Evolutionary conservation across 768 basidiomycete genomes (phyloP).

Genomic region (Suillus paluster): DNA sequence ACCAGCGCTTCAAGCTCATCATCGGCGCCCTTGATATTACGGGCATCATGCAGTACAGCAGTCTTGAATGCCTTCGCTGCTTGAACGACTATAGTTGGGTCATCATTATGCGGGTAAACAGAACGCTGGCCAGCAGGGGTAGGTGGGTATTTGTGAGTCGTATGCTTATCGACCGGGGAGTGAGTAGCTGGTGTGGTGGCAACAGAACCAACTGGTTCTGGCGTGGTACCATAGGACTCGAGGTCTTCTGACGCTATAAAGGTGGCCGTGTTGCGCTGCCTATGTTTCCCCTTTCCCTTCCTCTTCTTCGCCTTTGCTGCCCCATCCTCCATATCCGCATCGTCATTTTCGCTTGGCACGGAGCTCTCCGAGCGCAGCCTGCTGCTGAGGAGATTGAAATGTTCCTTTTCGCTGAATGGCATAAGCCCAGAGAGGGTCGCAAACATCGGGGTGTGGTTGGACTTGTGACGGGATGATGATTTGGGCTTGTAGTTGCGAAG

Average conservation of each 20-base stretch:
- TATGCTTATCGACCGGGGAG: slow-evolving; percentile 9
- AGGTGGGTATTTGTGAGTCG: slow-evolving; percentile 47
- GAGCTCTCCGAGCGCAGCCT: slow-evolving; percentile 33
- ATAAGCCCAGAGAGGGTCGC: slow-evolving; percentile 31
- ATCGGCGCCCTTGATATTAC: slow-evolving; percentile 62
- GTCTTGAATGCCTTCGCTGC: slow-evolving; percentile 70
- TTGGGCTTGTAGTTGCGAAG: slow-evolving; percentile 69
- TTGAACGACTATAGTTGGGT: slow-evolving; percentile 46
- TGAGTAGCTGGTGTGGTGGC: slow-evolving; percentile 5
- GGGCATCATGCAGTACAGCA: slow-evolving; percentile 77
- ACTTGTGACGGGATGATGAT: slow-evolving; percentile 19
- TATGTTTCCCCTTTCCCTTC: slow-evolving; percentile 37
- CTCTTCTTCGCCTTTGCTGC: slow-evolving; percentile 20
- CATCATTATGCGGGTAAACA: slow-evolving; percentile 34
- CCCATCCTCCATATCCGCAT: slow-evolving; percentile 33
- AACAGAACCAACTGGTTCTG: not conserved
- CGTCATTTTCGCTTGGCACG: slow-evolving; percentile 31
- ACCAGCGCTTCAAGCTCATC: slow-evolving; percentile 46
- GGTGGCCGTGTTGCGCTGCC: slow-evolving; percentile 9
- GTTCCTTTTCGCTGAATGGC: slow-evolving; percentile 52
- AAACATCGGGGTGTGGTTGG: slow-evolving; percentile 50
- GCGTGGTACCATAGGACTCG: slow-evolving; percentile 18
- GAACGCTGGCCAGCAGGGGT: slow-evolving; percentile 19
- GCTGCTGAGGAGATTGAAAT: slow-evolving; percentile 39
- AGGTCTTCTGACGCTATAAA: slow-evolving; percentile 10